These are phyloP conservation scores for Pontederia paniculata DNA, from an alignment of 176 grass and related monocot genomes.

Conservation along the genomic window DNA sequence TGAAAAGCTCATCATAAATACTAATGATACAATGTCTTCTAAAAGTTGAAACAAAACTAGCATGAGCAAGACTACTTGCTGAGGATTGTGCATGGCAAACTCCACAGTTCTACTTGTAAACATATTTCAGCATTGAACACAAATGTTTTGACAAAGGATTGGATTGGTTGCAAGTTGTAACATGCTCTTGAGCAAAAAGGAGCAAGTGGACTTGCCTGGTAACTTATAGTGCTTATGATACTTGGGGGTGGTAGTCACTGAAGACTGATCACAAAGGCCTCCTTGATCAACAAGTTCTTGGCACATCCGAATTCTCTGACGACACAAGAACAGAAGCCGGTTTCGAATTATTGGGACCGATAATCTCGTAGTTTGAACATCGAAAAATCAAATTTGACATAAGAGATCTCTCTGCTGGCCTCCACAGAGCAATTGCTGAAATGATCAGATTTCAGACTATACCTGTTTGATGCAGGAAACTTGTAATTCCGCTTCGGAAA, in stretches of 20 bases:
- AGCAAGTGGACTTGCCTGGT: slow-evolving; percentile 25
- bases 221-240: slow-evolving; percentile 87
- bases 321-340: background rate
- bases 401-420: background rate
- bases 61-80: too few species aligned
- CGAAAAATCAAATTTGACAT: background rate
- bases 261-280: slow-evolving; percentile 74
- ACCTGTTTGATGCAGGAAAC: slow-evolving; percentile 12
- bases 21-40: too few species aligned
- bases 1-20: background rate
- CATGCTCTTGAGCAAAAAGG: background rate
- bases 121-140: too few species aligned
- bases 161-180: too few species aligned
- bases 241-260: slow-evolving; percentile 59
- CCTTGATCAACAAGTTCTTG: slow-evolving; percentile 51
- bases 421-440: too few species aligned
- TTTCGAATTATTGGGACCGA: background rate
- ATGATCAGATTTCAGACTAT: too few species aligned
- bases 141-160: background rate
- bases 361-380: background rate
- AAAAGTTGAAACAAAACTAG: too few species aligned
- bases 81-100: too few species aligned
- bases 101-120: too few species aligned
- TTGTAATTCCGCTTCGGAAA: background rate
- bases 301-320: slow-evolving; percentile 45